phyloP scores from a whole-genome alignment of 1,284 basidiomycete genomes.

The Veloboletus limbatus region DNA sequence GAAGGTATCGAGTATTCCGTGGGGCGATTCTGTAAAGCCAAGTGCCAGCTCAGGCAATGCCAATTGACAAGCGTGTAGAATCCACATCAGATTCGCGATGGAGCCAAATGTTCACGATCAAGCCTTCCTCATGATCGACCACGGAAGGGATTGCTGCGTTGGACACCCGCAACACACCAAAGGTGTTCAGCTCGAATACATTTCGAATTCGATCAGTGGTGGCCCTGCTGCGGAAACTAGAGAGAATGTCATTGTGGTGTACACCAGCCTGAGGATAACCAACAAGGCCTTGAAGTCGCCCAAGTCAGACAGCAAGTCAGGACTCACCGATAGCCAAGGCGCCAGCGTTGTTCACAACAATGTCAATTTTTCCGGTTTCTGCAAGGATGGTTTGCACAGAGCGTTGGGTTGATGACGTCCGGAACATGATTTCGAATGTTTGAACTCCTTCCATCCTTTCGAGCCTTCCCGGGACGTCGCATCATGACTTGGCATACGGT shows the following conservation, averaged over 20 bases:
- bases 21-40: no score
- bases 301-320: no score
- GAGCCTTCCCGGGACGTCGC: constrained; percentile 59
- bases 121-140: constrained; percentile 56
- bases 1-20: no score
- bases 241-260: background rate
- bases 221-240: constrained; percentile 58
- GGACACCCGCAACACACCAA: constrained; percentile 57
- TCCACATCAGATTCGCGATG: constrained; percentile 57
- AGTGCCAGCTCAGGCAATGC: no score
- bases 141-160: constrained; percentile 70
- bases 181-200: constrained; percentile 63
- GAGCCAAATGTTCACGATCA: constrained; percentile 76
- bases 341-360: constrained; percentile 70
- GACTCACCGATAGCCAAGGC: constrained; percentile 39
- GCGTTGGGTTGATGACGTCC: constrained; percentile 51
- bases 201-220: constrained; percentile 49
- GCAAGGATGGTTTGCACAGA: constrained; percentile 44
- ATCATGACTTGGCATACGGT: no score
- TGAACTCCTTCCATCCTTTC: constrained; percentile 51
- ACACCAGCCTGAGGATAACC: no score
- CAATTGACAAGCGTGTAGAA: constrained; percentile 59
- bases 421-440: constrained; percentile 44
- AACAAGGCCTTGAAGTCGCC: no score
- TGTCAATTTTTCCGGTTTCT: constrained; percentile 54